Conservation (phyloP, 202 grass and related monocot species). For the Dendrocalamus latiflorus region DNA sequence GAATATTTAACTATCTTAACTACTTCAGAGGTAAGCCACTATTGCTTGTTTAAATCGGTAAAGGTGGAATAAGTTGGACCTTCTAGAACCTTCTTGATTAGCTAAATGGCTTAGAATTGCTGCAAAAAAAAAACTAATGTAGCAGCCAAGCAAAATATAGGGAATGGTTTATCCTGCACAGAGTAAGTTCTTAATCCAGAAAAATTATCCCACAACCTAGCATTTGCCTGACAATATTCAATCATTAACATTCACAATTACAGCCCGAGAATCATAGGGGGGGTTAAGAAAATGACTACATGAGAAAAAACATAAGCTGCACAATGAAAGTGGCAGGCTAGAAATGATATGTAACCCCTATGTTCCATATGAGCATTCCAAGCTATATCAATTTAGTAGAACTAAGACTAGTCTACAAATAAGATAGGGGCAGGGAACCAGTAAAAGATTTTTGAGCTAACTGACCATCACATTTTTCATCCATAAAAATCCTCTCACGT, state of each 20-base stretch:
- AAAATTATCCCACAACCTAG: not conserved
- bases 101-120: not conserved
- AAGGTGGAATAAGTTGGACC: not conserved
- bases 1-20: not conserved
- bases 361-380: not conserved
- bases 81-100: constrained; percentile 1
- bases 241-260: not conserved
- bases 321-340: not conserved
- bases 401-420: not conserved
- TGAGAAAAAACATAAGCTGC: not conserved
- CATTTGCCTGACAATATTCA: constrained; percentile 3
- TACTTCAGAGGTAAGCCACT: not conserved
- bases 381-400: constrained; percentile 2
- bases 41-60: not conserved
- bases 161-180: not conserved
- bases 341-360: not conserved
- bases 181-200: not conserved
- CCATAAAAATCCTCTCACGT: not conserved
- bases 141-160: not conserved
- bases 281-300: not conserved
- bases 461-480: not conserved
- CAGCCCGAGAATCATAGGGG: not conserved
- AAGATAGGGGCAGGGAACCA: not conserved
- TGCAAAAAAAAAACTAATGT: not conserved
- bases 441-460: not conserved